Conservation (phyloP, 176 grass and related monocot species). For the Oryza nivara region DNA sequence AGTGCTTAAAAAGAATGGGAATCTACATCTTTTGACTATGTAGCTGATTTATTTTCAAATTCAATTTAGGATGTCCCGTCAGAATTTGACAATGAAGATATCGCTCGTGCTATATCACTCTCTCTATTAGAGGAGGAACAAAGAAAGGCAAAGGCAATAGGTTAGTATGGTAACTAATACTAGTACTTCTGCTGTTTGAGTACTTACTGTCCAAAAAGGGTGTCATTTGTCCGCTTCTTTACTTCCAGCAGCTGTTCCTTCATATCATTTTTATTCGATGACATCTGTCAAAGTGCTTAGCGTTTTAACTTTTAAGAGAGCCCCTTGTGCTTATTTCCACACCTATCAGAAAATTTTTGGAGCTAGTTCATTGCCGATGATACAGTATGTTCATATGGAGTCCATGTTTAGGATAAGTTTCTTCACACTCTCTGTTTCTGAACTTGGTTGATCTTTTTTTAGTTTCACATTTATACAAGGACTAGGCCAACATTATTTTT, state of each 20-base stretch:
- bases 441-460: conserved; percentile 21
- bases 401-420: conserved; percentile 4
- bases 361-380: conserved; percentile 14
- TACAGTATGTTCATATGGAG: neutral
- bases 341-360: neutral
- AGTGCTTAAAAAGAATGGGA: neutral
- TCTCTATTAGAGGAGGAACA: conserved; percentile 88
- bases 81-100: conserved; percentile 85
- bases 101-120: conserved; percentile 90
- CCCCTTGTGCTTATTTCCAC: neutral
- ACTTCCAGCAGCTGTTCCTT: neutral
- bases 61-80: conserved; percentile 56
- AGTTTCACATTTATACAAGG: conserved; percentile 4
- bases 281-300: conserved; percentile 6
- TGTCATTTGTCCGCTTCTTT: neutral
- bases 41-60: conserved; percentile 42
- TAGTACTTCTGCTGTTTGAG: conserved; percentile 18
- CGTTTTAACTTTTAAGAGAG: conserved; percentile 28
- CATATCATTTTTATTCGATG: neutral
- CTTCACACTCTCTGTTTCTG: conserved; percentile 7
- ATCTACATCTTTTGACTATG: neutral
- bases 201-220: neutral
- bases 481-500: neutral
- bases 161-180: conserved; percentile 56
- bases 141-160: conserved; percentile 59